These are phyloP conservation scores for Pyrenophora seminiperda DNA, from an alignment of 2,329 filamentous ascomycete species.

Conservation along the genomic window DNA sequence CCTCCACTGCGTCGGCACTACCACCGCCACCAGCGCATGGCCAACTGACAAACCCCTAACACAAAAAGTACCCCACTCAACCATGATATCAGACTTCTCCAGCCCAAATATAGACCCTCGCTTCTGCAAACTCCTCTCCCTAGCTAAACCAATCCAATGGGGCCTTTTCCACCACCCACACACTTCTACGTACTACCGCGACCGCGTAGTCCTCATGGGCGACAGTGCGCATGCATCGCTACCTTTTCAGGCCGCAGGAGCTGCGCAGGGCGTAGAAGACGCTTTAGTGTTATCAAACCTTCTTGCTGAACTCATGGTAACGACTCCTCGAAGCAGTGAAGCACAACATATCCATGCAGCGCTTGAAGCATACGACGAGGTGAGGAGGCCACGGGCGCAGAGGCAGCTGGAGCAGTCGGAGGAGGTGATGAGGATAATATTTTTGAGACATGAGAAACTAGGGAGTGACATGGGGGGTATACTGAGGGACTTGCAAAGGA, in stretches of 20 bases:
- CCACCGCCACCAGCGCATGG: slow-evolving; percentile 19
- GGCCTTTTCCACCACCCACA: slow-evolving; percentile 31
- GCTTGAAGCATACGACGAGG: slow-evolving; percentile 30
- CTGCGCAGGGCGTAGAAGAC: slow-evolving; percentile 39
- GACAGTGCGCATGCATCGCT: slow-evolving; percentile 35
- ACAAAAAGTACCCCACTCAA: neutral
- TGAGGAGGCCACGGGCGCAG: slow-evolving; percentile 32
- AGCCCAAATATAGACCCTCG: slow-evolving; percentile 19
- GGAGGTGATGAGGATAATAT: slow-evolving; percentile 9
- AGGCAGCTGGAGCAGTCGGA: slow-evolving; percentile 19
- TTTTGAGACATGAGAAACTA: neutral
- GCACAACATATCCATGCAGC: slow-evolving; percentile 21
- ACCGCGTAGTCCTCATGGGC: slow-evolving; percentile 31
- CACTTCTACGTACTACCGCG: slow-evolving; percentile 32
- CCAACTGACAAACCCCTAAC: neutral
- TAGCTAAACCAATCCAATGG: slow-evolving; percentile 31
- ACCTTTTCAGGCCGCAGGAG: slow-evolving; percentile 37
- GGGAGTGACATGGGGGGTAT: neutral
- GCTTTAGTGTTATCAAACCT: slow-evolving; percentile 32
- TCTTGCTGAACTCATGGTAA: slow-evolving; percentile 20
- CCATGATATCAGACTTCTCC: neutral
- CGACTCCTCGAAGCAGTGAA: neutral
- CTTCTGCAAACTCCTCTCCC: slow-evolving; percentile 19
- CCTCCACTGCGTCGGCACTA: slow-evolving; percentile 23
- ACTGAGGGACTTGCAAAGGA: no score